These are phyloP conservation scores for Panaeolus papilionaceus DNA, from an alignment of 768 basidiomycete genomes.

Conservation along the genomic window DNA sequence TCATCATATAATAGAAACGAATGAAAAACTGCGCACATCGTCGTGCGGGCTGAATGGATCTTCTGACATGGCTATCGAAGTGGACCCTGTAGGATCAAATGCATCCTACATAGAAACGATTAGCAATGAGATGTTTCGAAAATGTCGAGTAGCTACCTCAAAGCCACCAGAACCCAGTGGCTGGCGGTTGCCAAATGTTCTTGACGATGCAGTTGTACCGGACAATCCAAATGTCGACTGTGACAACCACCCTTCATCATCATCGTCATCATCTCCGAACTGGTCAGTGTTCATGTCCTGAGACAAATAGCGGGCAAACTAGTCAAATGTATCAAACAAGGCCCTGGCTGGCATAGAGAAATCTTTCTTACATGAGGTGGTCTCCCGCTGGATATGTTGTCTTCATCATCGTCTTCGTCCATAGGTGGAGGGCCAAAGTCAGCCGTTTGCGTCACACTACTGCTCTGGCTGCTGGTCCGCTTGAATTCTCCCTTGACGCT, in stretches of 20 bases:
- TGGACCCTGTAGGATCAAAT: slow-evolving; percentile 47
- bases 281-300: slow-evolving; percentile 75
- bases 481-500: slow-evolving; percentile 63
- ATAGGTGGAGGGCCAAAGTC: slow-evolving; percentile 67
- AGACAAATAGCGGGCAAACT: slow-evolving; percentile 85
- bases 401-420: slow-evolving; percentile 48
- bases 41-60: slow-evolving; percentile 60
- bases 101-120: slow-evolving; percentile 46
- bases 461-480: slow-evolving; percentile 48
- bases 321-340: slow-evolving; percentile 1
- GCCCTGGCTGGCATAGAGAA: slow-evolving; percentile 17
- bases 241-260: slow-evolving; percentile 82
- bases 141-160: slow-evolving; percentile 51
- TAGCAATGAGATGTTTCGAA: background rate
- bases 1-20: background rate
- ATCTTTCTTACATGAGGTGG: slow-evolving; percentile 48
- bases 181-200: slow-evolving; percentile 52
- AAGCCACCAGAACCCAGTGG: slow-evolving; percentile 52
- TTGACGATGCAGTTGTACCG: slow-evolving; percentile 53
- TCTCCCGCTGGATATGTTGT: slow-evolving; percentile 50
- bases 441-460: slow-evolving; percentile 57
- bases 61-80: slow-evolving; percentile 44
- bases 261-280: slow-evolving; percentile 76
- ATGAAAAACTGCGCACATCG: slow-evolving; percentile 46
- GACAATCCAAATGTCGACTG: slow-evolving; percentile 74